These are phyloP conservation scores for Inga leiocalycina DNA, from an alignment of 306 rosid species.

Conservation along the genomic window DNA sequence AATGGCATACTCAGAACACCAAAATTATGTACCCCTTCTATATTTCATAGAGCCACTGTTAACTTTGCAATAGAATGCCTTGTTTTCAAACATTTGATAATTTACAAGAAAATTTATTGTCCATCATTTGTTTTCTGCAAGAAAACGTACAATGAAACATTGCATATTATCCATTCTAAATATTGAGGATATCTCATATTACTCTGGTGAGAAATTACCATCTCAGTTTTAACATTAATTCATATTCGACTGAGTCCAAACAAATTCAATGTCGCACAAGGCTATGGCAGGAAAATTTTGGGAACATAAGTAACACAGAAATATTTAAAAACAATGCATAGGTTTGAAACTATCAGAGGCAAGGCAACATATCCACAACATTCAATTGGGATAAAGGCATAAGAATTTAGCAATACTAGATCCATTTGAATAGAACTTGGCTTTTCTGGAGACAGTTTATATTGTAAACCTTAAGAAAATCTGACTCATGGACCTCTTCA, in stretches of 20 bases:
- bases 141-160: not conserved
- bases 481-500: not conserved
- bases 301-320: not conserved
- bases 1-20: not conserved
- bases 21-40: not conserved
- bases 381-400: not conserved
- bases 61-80: not conserved
- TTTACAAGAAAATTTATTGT: not conserved
- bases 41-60: not conserved
- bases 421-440: not conserved
- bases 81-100: not conserved
- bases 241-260: not conserved
- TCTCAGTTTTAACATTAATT: not conserved
- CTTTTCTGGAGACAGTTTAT: not conserved
- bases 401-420: not conserved
- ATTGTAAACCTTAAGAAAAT: too few species aligned
- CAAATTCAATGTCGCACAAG: not conserved
- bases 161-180: not conserved
- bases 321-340: not conserved
- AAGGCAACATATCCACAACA: not conserved
- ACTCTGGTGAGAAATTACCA: not conserved
- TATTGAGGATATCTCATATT: not conserved
- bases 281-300: not conserved
- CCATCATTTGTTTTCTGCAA: not conserved
- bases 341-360: not conserved